Evolutionary conservation across 192 early-diverging fungal genomes (phyloP).

Genomic region (Pilobolus umbonatus): DNA sequence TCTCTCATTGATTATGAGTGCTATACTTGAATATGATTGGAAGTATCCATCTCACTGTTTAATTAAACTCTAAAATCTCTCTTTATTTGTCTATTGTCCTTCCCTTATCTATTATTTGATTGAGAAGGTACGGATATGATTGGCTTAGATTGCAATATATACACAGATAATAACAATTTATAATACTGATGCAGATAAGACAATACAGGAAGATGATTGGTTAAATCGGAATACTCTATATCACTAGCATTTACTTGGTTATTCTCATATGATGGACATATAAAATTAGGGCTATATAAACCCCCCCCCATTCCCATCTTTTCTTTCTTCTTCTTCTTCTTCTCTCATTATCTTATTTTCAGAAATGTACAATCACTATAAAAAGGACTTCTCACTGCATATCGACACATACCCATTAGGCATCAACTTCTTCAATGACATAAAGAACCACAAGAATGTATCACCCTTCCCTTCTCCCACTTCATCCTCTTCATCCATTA

Average conservation of each 20-base stretch:
- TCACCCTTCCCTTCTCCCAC: conserved; percentile 7
- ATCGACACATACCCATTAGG: conserved; percentile 29
- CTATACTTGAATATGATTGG: too few relatives aligned
- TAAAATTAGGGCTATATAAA: not conserved
- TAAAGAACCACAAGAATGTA: not conserved
- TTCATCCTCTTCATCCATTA: conserved; percentile 8
- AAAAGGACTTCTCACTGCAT: conserved; percentile 9
- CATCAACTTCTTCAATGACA: conserved; percentile 13
- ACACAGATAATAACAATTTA: conserved; percentile 6
- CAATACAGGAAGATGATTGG: not conserved
- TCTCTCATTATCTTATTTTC: not conserved
- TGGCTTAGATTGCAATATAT: conserved; percentile 12
- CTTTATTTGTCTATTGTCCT: too few relatives aligned
- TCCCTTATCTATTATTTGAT: too few relatives aligned
- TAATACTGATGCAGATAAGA: conserved; percentile 25
- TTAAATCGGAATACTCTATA: conserved; percentile 2
- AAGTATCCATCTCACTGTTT: too few relatives aligned
- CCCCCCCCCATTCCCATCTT: conserved; percentile 4
- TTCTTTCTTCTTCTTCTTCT: conserved; percentile 7
- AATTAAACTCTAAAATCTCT: too few relatives aligned
- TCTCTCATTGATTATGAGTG: too few relatives aligned
- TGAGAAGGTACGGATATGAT: conserved; percentile 4
- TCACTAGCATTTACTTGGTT: not conserved
- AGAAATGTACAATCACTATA: conserved; percentile 4
- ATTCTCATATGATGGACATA: not conserved